Conservation (phyloP, 2,329 filamentous ascomycete species). For the Botrytis squamosa region DNA sequence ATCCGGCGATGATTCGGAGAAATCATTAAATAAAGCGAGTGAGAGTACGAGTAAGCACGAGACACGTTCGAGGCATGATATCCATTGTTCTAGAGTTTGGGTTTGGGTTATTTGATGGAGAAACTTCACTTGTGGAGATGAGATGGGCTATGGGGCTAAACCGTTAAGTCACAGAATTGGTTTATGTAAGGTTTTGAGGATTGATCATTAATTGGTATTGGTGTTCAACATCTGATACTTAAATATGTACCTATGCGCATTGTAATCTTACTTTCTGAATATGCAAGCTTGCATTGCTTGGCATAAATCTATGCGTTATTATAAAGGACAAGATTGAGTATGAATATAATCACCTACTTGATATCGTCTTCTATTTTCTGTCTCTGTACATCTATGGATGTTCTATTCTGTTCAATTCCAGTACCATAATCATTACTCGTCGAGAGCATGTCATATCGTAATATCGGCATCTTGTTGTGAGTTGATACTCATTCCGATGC, state of each 20-base stretch:
- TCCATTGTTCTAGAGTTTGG: neutral
- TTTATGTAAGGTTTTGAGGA: neutral
- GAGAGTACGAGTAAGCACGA: neutral
- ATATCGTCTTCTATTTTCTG: neutral
- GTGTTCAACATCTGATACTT: neutral
- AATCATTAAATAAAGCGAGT: neutral
- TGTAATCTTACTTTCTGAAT: neutral
- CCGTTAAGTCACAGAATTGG: neutral
- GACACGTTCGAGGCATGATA: neutral
- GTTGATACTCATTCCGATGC: neutral
- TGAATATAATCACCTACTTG: fast-evolving
- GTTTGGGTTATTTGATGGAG: no score
- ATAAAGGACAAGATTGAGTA: neutral
- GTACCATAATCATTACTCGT: neutral
- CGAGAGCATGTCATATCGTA: neutral
- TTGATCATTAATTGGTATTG: neutral
- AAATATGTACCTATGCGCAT: neutral
- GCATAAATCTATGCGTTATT: no score
- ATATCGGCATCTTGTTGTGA: neutral
- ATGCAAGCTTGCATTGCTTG: neutral
- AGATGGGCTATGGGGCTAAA: neutral
- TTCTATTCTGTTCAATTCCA: neutral
- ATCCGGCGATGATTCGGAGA: conserved; percentile 13
- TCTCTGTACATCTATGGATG: neutral
- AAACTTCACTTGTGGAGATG: neutral